A percentile compares a stretch with the other conserved stretches of the same genome.
Evolutionary conservation across 495 filamentous ascomycete species (phyloP).

Genomic region (Clohesyomyces aquaticus): DNA sequence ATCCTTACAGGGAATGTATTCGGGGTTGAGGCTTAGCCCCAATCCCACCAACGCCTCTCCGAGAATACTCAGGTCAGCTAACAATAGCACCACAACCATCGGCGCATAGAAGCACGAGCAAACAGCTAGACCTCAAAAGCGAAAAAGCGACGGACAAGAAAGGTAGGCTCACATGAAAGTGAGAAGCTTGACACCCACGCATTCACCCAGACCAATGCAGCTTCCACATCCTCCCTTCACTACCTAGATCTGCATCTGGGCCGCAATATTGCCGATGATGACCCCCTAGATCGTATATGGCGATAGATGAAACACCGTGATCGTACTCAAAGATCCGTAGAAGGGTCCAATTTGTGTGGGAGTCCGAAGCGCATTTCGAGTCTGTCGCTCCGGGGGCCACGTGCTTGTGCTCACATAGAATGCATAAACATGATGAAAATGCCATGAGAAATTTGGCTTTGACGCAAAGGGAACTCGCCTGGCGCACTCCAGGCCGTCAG

Average conservation of each 20-base stretch:
- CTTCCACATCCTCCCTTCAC: too few species aligned
- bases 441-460: not conserved
- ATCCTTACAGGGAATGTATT: slow-evolving; percentile 14
- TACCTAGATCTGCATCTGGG: too few species aligned
- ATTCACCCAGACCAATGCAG: slow-evolving; percentile 3
- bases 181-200: slow-evolving; percentile 25
- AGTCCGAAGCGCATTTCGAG: not conserved
- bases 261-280: slow-evolving; percentile 6
- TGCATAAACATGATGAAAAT: too few species aligned
- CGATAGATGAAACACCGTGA: slow-evolving; percentile 21
- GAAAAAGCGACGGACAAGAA: slow-evolving; percentile 5
- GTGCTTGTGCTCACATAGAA: too few species aligned
- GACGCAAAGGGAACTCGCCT: not conserved
- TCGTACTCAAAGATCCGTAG: not conserved
- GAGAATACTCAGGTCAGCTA: slow-evolving; percentile 33
- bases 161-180: slow-evolving; percentile 10
- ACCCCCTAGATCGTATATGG: slow-evolving; percentile 14
- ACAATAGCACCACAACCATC: slow-evolving; percentile 27
- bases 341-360: too few species aligned
- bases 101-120: not conserved
- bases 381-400: too few species aligned
- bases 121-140: not conserved
- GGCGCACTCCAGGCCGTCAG: not conserved
- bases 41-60: slow-evolving; percentile 15
- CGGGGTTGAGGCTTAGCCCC: slow-evolving; percentile 34